Evolutionary conservation across 23 red algal species (phyloP), one percentile per base, ranked within the genome.

Genomic region (Gracilaria gracilis): DNA sequence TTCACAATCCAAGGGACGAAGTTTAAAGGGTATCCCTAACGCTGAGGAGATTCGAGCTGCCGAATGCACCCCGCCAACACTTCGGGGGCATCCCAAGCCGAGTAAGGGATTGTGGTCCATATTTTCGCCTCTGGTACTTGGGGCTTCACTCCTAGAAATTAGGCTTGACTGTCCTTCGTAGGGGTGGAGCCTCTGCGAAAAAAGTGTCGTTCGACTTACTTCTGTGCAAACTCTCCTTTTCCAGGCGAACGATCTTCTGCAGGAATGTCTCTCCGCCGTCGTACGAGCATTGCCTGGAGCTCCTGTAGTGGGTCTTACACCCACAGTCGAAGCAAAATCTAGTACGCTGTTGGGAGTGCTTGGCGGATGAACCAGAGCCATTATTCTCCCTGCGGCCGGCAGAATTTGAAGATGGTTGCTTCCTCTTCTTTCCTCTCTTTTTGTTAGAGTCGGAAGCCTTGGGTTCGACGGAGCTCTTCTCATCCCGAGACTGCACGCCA

Each of bases 121-220:
- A 2, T 2, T 28, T 17, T 38, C 6, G 3, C 9, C 17, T 13
- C 14, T 38, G 14, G 23, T 8, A 7, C 23, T 16, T 1, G 14
- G 4, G 3, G 65, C 65, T 70, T 25, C 27, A 70, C 65, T 2
- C 24, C 65, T 8, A 34, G 4, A 16, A 11, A 70, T 70, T 16
- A 70, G 65, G 65, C 65, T 70, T 35, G 24, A 70, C 34, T 70
- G 23, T 6, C 65, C 3, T 70, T 70, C 27, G 65, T 4, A 29
- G 27, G 32, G 16, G 37, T 67, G 69, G 84, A 88, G 84, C 84
- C 84, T 64, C 20, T 58, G 19, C 67, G 84, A 88, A 88, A 88
- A 87, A 79, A 79, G 9, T 9, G 14, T 38, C 36, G 36, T 20
- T 58, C 23, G 11, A 11, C 4, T 46, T 46, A 4, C 42, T 46